Evolutionary conservation across 768 basidiomycete species (phyloP).

Genomic region (Krasilnikovozyma curviuscula): DNA sequence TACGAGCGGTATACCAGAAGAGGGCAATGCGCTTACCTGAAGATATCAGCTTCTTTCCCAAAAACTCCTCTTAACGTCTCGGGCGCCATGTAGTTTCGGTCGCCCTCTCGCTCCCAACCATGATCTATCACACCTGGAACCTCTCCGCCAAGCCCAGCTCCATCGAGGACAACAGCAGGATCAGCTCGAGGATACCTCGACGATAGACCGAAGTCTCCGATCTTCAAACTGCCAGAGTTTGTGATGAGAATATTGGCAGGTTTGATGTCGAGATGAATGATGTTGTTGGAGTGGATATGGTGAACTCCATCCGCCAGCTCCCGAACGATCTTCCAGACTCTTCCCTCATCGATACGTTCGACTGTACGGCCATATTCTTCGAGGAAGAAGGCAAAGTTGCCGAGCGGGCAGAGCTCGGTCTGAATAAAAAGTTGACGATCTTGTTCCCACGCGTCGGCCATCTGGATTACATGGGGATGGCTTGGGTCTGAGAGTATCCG

Average conservation of each 20-base stretch:
- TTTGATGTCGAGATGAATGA: conserved; percentile 92
- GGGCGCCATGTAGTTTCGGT: conserved; percentile 88
- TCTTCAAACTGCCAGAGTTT: conserved; percentile 67
- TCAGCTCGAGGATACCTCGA: conserved; percentile 60
- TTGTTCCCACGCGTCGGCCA: conserved; percentile 83
- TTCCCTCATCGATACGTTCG: conserved; percentile 67
- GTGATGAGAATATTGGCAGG: conserved; percentile 93
- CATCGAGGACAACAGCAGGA: conserved; percentile 19
- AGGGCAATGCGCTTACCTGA: conserved; percentile 45
- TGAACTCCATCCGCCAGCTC: conserved; percentile 63
- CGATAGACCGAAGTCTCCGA: conserved; percentile 99
- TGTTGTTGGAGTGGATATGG: conserved; percentile 71
- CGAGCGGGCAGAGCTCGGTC: conserved; percentile 83
- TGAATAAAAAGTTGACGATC: conserved; percentile 54
- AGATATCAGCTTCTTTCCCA: conserved; percentile 85
- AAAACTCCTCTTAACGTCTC: conserved; percentile 85
- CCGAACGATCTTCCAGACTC: conserved; percentile 87
- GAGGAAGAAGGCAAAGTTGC: conserved; percentile 76
- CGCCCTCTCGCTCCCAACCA: conserved; percentile 82
- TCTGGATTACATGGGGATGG: conserved; percentile 56
- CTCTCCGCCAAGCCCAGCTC: conserved; percentile 8
- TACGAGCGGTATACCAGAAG: not conserved
- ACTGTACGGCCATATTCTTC: conserved; percentile 63
- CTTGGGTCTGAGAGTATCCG: conserved; percentile 40
- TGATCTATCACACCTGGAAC: conserved; percentile 11